Conservation (phyloP, 441 rosid genomes). For the Pelargonium myrrhifolium region DNA sequence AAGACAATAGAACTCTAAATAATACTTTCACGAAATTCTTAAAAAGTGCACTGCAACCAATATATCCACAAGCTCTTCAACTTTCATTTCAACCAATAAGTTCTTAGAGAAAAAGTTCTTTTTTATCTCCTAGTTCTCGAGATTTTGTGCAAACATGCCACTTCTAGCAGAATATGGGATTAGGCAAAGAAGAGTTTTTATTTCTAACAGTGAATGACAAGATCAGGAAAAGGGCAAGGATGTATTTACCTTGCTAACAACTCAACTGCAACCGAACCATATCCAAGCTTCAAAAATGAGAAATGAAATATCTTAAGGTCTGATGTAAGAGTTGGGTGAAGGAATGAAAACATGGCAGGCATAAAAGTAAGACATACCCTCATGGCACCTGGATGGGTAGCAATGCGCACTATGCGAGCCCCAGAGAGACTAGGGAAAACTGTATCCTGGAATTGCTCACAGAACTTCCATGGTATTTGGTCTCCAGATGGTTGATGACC, state of each 20-base stretch:
- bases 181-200: not conserved
- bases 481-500: constrained; percentile 94
- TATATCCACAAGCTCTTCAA: not conserved
- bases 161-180: not conserved
- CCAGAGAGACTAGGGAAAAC: constrained; percentile 92
- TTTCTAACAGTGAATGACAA: not conserved
- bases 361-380: constrained; percentile 47
- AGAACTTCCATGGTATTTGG: constrained; percentile 76
- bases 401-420: constrained; percentile 94
- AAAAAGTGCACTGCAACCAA: not conserved
- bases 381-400: constrained; percentile 94
- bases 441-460: constrained; percentile 55
- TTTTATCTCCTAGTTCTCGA: not conserved
- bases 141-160: not conserved
- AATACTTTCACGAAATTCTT: constrained; percentile 12
- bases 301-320: constrained; percentile 4
- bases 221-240: not conserved
- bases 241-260: constrained; percentile 59
- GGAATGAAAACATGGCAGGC: not conserved
- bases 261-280: constrained; percentile 92
- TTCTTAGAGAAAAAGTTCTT: not conserved
- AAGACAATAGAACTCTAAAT: constrained; percentile 1
- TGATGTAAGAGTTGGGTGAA: constrained; percentile 11
- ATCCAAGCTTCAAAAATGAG: constrained; percentile 70
- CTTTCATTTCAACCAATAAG: constrained; percentile 3